Evolutionary conservation across 495 filamentous ascomycete genomes (phyloP).

Genomic region (Cryomyces antarcticus): DNA sequence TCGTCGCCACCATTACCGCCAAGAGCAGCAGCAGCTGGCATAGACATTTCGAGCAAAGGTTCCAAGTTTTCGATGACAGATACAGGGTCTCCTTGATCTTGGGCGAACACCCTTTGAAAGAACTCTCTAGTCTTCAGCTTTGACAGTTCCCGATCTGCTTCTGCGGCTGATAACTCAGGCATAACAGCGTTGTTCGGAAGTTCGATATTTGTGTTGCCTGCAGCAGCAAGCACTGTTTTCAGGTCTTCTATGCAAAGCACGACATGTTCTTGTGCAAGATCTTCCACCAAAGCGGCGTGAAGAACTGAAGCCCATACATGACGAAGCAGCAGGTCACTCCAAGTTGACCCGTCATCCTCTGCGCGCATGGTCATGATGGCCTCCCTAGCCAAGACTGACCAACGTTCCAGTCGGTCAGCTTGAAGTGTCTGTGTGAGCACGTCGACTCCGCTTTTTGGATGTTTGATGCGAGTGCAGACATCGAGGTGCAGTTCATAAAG

Average conservation of each 20-base stretch:
- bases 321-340: conserved; percentile 25
- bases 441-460: conserved; percentile 49
- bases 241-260: conserved; percentile 63
- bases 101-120: conserved; percentile 63
- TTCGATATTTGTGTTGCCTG: conserved; percentile 28
- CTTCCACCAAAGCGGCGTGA: conserved; percentile 45
- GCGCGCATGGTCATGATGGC: conserved; percentile 25
- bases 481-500: conserved; percentile 84
- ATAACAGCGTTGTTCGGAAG: conserved; percentile 76
- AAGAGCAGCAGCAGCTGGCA: conserved; percentile 15
- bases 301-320: conserved; percentile 78
- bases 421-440: conserved; percentile 34
- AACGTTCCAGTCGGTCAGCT: conserved; percentile 49
- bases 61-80: conserved; percentile 80
- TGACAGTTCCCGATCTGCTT: conserved; percentile 73
- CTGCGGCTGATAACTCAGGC: conserved; percentile 63
- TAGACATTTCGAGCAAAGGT: conserved; percentile 48
- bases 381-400: conserved; percentile 50
- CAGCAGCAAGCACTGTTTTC: conserved; percentile 25
- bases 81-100: conserved; percentile 46
- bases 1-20: conserved; percentile 23
- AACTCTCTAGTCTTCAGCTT: conserved; percentile 91
- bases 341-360: conserved; percentile 15
- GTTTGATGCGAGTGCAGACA: conserved; percentile 55
- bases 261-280: conserved; percentile 52